These are phyloP conservation scores for Erigeron canadensis DNA, from an alignment of 129 eudicot genomes.

Conservation along the genomic window DNA sequence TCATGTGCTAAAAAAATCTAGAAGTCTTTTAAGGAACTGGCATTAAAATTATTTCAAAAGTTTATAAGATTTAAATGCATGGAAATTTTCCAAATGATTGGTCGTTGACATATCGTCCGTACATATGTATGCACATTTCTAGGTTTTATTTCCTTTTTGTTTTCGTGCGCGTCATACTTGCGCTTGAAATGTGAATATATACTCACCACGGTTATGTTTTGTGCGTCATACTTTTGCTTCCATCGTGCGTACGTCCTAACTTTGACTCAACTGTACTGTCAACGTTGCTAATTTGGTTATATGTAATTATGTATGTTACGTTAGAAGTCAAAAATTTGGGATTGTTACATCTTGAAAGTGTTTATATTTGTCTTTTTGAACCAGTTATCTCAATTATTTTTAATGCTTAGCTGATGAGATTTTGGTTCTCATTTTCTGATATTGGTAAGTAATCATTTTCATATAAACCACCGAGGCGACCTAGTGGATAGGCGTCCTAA, in stretches of 20 bases:
- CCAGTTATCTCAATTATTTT: no score
- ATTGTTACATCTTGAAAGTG: no score
- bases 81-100: background rate
- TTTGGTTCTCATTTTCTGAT: background rate
- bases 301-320: no score
- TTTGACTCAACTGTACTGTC: background rate
- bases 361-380: no score
- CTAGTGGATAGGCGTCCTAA: no score
- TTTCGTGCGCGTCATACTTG: slow-evolving; percentile 1
- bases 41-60: background rate
- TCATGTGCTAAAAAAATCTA: background rate
- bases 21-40: slow-evolving; percentile 1
- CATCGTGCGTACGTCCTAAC: background rate
- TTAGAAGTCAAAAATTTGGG: no score
- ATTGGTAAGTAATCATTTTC: background rate
- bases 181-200: slow-evolving; percentile 1
- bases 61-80: slow-evolving; percentile 14
- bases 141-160: slow-evolving; percentile 13
- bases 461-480: background rate
- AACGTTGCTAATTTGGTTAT: background rate
- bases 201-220: slow-evolving; percentile 5
- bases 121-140: slow-evolving; percentile 17
- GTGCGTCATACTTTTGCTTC: background rate
- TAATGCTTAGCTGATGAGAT: background rate
- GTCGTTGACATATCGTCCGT: slow-evolving; percentile 10